A percentile compares a stretch with the other conserved stretches of the same genome.
Evolutionary conservation across 2,329 filamentous ascomycete genomes (phyloP).

Genomic region (Penicillium frequentans): DNA sequence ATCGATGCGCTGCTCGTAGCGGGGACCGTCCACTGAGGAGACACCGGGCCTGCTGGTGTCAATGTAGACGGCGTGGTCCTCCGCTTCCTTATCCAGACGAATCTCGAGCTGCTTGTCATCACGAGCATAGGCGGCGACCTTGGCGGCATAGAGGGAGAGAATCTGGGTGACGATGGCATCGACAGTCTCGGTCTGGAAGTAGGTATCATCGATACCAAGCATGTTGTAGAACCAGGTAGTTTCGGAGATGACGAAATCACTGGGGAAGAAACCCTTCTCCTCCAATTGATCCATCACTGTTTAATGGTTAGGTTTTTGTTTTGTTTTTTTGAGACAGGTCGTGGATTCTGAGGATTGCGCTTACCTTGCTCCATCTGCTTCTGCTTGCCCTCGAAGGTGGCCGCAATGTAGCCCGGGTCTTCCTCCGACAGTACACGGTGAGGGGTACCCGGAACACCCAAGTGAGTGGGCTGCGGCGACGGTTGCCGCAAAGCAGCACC

Average conservation of each 20-base stretch:
- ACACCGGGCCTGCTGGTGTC: slow-evolving; percentile 92
- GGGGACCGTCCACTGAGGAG: slow-evolving; percentile 73
- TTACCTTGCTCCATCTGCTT: slow-evolving; percentile 82
- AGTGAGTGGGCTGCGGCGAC: slow-evolving; percentile 84
- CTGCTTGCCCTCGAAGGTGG: slow-evolving; percentile 88
- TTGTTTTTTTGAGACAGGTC: too few relatives aligned
- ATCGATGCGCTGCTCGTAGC: slow-evolving; percentile 91
- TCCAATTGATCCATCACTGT: slow-evolving; percentile 78
- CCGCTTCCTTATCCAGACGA: slow-evolving; percentile 89
- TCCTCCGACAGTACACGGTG: slow-evolving; percentile 80
- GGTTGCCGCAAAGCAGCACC: slow-evolving; percentile 63
- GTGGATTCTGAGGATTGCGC: slow-evolving; percentile 21
- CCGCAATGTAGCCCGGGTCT: slow-evolving; percentile 90
- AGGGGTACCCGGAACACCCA: slow-evolving; percentile 71
- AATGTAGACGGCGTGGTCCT: slow-evolving; percentile 96
- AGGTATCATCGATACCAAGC: slow-evolving; percentile 96
- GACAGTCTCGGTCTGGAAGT: slow-evolving; percentile 87
- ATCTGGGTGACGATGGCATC: slow-evolving; percentile 91
- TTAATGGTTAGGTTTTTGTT: not conserved
- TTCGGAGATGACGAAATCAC: slow-evolving; percentile 78
- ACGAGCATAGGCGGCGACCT: slow-evolving; percentile 88
- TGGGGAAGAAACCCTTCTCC: slow-evolving; percentile 81
- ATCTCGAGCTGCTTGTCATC: slow-evolving; percentile 95
- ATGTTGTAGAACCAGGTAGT: slow-evolving; percentile 97
- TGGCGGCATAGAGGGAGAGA: slow-evolving; percentile 93